Base-by-base conservation (phyloP, 2,329 filamentous ascomycete genomes). In the Trichoderma sp. region DNA sequence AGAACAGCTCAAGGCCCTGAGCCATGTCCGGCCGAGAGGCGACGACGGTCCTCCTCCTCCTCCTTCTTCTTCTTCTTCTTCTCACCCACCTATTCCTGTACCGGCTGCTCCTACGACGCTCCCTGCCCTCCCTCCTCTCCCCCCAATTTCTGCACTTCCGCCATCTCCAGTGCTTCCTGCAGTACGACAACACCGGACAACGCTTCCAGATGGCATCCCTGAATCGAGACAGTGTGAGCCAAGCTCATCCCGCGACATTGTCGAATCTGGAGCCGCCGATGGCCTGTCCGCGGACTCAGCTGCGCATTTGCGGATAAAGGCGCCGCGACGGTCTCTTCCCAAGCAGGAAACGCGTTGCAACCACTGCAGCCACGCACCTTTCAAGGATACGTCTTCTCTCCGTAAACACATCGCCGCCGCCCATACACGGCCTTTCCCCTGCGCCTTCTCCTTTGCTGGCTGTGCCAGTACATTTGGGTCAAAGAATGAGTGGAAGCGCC, bases 401-500 rank as follows among this genome's bases (percentile, higher is more conserved):
- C 83, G 88, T 37, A 90, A 90, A 73, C 89, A 91, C 73, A 86
- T 91, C 59, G 88, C 89, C 6, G 88, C 89, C 2, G 87, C 88
- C 2, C 90, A 91, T 71, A 91, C 89, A 0, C 85, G 89, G 24
- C 89, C 90, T 0, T 98, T 97, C 74, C 89, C 90, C 0, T 99
- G 95, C 76, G 92, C 92, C 3, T 95, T 97, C 76, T 89, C 90
- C 0, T 90, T 90, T 74, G 96, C 95, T 51, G 93, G 92, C 21
- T 99, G 95, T 78, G 82, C 81, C 0, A 94, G 93, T 73, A 92
- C 89, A 0, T 97, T 98, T 77, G 90, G 90, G 1, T 95, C 92
- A 18, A 98, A 97, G 81, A 97, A 98, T 76, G 95, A 98, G 79
- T 99, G 95, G 95, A 98, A 98, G 79, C 88, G 95, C 4, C 96